Base-by-base conservation (phyloP, 495 filamentous ascomycete genomes). In the Neurospora sp. region DNA sequence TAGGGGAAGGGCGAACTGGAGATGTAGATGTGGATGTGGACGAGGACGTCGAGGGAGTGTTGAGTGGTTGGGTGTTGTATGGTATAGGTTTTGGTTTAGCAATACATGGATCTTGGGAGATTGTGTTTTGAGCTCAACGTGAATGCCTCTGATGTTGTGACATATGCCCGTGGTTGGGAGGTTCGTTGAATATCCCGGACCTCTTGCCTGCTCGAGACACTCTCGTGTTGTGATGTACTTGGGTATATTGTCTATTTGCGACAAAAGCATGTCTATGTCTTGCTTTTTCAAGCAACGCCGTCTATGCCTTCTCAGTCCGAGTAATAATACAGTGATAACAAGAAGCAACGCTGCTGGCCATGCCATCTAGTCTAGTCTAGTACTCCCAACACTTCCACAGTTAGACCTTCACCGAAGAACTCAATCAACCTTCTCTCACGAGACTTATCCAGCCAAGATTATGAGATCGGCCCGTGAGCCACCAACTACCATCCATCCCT, bases 311-410 rank as follows among this genome's bases (percentile, higher is more conserved):
- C 42, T 2, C 10, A 2, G 3, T 4, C 49, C 0, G 1, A 2
- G 5, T 66, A 35, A 16, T 31, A 27, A 66, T 66, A 66, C 54
- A 62, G 0, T 1, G 23, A 16, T 35, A 62, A 35, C 11, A 14
- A 7, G 23, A 62, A 31, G 23, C 54, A 62, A 4, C 12, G 2
- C 20, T 23, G 10, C n/a, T 6, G 23, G 12, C 12, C 20, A 62
- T 31, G 5, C 23, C 23, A 62, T 62, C 54, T 31, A 31, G 54
- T 31, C 54, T 54, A 54, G 12, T 62, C 54, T 31, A 62, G 20
- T 31, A 27, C 54, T 62, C 23, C 11, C 20, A 60, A 23, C 23
- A 69, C 38, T 71, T 75, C 90, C 5, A 0, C 20, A 14, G 46
- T 54, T 6, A 0, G 4, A 54, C 10, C 20, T 54, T 46, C 18